A percentile compares a stretch with the other conserved stretches of the same genome.
phyloP scores from a whole-genome alignment of 192 early-diverging fungal genomes.

The Coemansia sp. region DNA sequence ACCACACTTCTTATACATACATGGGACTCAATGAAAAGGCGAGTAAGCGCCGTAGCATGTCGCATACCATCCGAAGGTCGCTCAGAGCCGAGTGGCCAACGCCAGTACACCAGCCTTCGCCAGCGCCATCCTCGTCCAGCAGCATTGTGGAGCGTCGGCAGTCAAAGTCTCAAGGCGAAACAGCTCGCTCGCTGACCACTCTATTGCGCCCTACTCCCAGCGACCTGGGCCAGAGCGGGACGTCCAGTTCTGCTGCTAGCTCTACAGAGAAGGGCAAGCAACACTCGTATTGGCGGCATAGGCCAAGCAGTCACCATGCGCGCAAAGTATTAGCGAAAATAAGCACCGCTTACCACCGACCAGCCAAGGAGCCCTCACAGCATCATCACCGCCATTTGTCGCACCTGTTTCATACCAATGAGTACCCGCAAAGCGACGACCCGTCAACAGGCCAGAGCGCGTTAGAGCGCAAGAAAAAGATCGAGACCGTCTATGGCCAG shows the following conservation, averaged over 20 bases:
- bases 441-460: conserved; percentile 21
- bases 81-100: conserved; percentile 20
- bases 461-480: conserved; percentile 17
- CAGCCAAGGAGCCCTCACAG: neutral
- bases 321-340: conserved; percentile 19
- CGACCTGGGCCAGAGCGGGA: neutral
- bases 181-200: neutral
- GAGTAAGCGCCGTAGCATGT: conserved; percentile 20
- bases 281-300: neutral
- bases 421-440: conserved; percentile 44
- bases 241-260: neutral
- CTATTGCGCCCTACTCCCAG: neutral
- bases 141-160: conserved; percentile 6
- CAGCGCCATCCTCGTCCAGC: neutral
- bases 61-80: conserved; percentile 17
- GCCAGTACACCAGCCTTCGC: neutral
- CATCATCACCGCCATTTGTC: conserved; percentile 3
- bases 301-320: neutral
- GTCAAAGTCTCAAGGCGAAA: neutral
- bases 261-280: neutral
- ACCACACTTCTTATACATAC: neutral
- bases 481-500: conserved; percentile 19
- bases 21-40: conserved; percentile 8
- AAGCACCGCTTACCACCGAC: conserved; percentile 1
- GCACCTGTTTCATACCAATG: conserved; percentile 7